Conservation (phyloP, 495 filamentous ascomycete genomes). For the Daldinia vernicosa region DNA sequence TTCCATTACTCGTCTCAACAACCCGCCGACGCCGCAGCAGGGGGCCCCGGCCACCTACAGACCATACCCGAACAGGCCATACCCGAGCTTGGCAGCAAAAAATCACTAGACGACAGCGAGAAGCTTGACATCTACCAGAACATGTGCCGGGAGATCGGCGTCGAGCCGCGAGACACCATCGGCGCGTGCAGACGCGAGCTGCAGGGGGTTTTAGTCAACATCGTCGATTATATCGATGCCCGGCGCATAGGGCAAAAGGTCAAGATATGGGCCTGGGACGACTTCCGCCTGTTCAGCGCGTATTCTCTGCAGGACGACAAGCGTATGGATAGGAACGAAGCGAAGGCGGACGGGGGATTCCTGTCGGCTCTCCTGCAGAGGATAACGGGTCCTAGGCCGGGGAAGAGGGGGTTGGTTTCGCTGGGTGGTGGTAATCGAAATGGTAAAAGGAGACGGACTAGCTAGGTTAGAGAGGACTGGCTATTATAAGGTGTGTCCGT, state of each 20-base stretch:
- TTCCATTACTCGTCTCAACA: conserved; percentile 46
- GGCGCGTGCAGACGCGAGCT: conserved; percentile 45
- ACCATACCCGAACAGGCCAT: conserved; percentile 11
- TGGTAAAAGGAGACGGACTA: conserved; percentile 11
- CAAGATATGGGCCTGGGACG: conserved; percentile 44
- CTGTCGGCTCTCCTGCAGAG: conserved; percentile 53
- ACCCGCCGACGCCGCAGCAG: not conserved
- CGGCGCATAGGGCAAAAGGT: conserved; percentile 45
- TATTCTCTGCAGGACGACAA: conserved; percentile 51
- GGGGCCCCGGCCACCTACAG: not conserved
- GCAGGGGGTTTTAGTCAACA: conserved; percentile 57
- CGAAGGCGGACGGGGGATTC: conserved; percentile 52
- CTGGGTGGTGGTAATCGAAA: not conserved
- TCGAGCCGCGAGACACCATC: conserved; percentile 27
- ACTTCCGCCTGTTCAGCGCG: conserved; percentile 42
- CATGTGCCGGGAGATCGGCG: conserved; percentile 44
- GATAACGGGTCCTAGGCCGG: conserved; percentile 2
- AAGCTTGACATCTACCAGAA: conserved; percentile 43
- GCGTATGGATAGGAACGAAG: conserved; percentile 47
- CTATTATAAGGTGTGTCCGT: conserved; percentile 7
- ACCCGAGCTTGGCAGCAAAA: conserved; percentile 11
- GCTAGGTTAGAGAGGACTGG: not conserved
- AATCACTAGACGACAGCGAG: conserved; percentile 8
- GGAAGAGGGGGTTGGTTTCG: not conserved
- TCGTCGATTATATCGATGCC: conserved; percentile 62